Evolutionary conservation across 768 basidiomycete species (phyloP), one percentile per base, ranked within the genome.

Genomic region (Kwoniella sp.): DNA sequence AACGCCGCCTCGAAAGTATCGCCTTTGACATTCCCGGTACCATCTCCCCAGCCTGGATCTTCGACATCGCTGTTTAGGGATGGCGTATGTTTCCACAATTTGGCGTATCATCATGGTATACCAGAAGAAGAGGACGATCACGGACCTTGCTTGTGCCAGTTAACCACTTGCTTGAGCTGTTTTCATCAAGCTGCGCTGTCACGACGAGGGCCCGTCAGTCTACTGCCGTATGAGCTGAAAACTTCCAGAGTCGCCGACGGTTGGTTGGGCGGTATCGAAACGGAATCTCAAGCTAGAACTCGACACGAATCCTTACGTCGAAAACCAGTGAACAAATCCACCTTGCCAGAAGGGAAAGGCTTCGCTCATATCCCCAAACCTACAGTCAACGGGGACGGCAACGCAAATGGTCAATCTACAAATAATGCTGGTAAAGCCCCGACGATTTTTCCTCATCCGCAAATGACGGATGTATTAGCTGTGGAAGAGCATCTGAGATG

Each of bases 401-500:
- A 27, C 37, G 40, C 10, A 19, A 19, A 44, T 44, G 40, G 10
- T 19, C 61, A 9, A 29, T 47, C 58, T 19, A 60, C n/a, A n/a
- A n/a, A n/a, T n/a, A n/a, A n/a, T n/a, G n/a, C n/a, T n/a, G n/a
- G 65, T 24, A 63, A 64, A 58, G 54, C 65, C 19, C 65, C 67
- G 13, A 63, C 67, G 7, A 67, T 78, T 33, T 78, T 80, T 54
- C 67, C 72, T 10, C 79, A 78, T 69, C 79, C 79, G 7, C 77
- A 80, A 64, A 77, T 80, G 79, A 72, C 79, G 2, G 79, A 80
- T 60, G 74, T 80, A 3, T 54, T 80, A 26, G 74, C 77, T 6
- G 79, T 80, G 2, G 79, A 80, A 50, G 79, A 80, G 68, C 79
- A 80, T 44, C 55, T 80, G 13, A 64, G 79, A 46, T 78, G 77